These are phyloP conservation scores for Rubus parviflorus DNA, from an alignment of 306 rosid genomes.

Conservation along the genomic window DNA sequence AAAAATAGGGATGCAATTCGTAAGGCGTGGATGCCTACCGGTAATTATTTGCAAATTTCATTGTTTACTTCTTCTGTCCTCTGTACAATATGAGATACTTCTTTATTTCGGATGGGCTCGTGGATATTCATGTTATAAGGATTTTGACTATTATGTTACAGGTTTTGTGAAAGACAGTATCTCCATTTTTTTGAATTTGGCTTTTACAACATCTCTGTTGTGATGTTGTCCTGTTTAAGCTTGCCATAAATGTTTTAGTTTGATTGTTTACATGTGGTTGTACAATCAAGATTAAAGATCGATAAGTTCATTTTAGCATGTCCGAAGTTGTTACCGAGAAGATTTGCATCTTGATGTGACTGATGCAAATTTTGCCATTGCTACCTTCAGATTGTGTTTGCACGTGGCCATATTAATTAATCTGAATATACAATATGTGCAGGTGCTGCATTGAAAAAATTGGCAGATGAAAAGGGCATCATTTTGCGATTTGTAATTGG, in stretches of 20 bases:
- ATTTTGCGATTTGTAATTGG: conserved; percentile 66
- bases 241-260: not conserved
- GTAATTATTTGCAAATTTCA: conserved; percentile 32
- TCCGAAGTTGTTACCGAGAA: not conserved
- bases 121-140: not conserved
- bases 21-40: conserved; percentile 76
- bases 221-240: conserved; percentile 6
- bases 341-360: not conserved
- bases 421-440: conserved; percentile 22
- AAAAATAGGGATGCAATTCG: conserved; percentile 74
- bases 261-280: not conserved
- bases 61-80: conserved; percentile 13
- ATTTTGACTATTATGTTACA: conserved; percentile 7
- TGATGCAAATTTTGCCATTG: conserved; percentile 14
- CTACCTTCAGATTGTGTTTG: conserved; percentile 9
- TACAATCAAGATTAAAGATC: not conserved
- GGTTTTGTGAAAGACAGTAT: not conserved
- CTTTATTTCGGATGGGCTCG: not conserved
- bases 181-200: conserved; percentile 7
- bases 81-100: not conserved
- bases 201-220: conserved; percentile 13
- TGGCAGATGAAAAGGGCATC: conserved; percentile 52
- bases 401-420: not conserved
- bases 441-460: conserved; percentile 45
- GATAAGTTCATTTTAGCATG: not conserved